These are phyloP conservation scores for Ganoderma leucocontextum DNA, from an alignment of 1,284 basidiomycete genomes.

Conservation along the genomic window DNA sequence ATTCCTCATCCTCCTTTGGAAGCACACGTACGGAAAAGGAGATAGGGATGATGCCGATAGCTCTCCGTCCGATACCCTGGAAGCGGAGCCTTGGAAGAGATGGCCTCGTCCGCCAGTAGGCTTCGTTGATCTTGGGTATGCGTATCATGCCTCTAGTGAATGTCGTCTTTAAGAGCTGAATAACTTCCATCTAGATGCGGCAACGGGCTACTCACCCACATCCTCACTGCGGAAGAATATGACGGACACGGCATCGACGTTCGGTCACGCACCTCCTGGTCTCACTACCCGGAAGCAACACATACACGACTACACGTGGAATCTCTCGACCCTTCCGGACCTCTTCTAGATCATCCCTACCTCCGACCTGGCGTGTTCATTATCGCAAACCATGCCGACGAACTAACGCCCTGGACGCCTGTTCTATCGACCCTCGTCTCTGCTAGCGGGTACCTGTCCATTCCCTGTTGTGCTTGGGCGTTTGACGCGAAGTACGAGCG, in stretches of 20 bases:
- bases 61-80: constrained; percentile 21
- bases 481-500: constrained; percentile 74
- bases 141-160: not conserved
- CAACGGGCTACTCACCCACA: constrained; percentile 90
- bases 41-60: constrained; percentile 14
- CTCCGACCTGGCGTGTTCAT: constrained; percentile 69
- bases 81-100: constrained; percentile 60
- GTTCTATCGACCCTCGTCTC: constrained; percentile 68
- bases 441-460: constrained; percentile 83
- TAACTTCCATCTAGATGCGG: constrained; percentile 65
- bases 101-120: constrained; percentile 86
- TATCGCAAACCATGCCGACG: constrained; percentile 96
- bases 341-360: constrained; percentile 29
- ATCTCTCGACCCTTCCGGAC: constrained; percentile 64
- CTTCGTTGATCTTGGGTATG: constrained; percentile 89
- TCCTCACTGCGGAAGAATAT: constrained; percentile 87
- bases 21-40: constrained; percentile 60
- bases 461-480: constrained; percentile 91
- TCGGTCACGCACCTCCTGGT: constrained; percentile 76
- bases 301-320: constrained; percentile 66
- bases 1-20: constrained; percentile 93
- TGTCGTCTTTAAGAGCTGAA: constrained; percentile 3
- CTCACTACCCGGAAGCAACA: constrained; percentile 70
- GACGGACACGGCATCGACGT: constrained; percentile 86
- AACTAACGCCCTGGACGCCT: constrained; percentile 91